Evolutionary conservation across 2,329 filamentous ascomycete genomes (phyloP).

Genomic region (Aspergillus bombycis): DNA sequence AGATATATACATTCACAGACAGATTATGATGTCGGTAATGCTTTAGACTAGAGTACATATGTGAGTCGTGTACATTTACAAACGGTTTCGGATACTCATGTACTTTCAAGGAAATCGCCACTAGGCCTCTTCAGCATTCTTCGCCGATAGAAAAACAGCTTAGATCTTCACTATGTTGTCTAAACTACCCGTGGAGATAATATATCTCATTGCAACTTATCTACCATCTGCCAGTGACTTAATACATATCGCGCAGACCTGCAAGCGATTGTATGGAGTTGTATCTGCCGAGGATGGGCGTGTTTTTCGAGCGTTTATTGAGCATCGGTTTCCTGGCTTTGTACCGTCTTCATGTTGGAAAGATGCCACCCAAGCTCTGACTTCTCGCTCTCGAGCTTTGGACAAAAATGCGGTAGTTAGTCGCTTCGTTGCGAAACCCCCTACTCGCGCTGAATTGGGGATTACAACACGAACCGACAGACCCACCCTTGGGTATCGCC

Average conservation of each 20-base stretch:
- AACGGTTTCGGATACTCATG: not conserved
- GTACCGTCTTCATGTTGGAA: slow-evolving; percentile 48
- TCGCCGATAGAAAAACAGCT: not conserved
- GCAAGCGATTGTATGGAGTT: slow-evolving; percentile 49
- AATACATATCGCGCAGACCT: slow-evolving; percentile 49
- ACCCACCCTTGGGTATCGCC: slow-evolving; percentile 59
- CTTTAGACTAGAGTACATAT: not conserved
- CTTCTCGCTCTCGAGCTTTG: slow-evolving; percentile 60
- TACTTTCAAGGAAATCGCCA: not conserved
- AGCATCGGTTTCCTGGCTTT: slow-evolving; percentile 52
- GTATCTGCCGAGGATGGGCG: slow-evolving; percentile 54
- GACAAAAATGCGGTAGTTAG: slow-evolving; percentile 60
- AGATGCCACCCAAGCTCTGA: slow-evolving; percentile 57
- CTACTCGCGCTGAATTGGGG: slow-evolving; percentile 38
- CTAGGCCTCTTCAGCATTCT: not conserved
- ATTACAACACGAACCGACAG: slow-evolving; percentile 51
- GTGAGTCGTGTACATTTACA: not conserved
- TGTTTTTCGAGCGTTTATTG: slow-evolving; percentile 50
- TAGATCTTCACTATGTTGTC: slow-evolving; percentile 29
- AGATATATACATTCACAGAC: not conserved
- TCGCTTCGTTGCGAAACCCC: slow-evolving; percentile 53
- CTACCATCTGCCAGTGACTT: slow-evolving; percentile 52
- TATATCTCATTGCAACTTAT: slow-evolving; percentile 45
- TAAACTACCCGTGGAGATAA: slow-evolving; percentile 47
- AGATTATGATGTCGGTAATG: not conserved